Base-by-base conservation (phyloP, 306 rosid species). In the Casuarina glauca region DNA sequence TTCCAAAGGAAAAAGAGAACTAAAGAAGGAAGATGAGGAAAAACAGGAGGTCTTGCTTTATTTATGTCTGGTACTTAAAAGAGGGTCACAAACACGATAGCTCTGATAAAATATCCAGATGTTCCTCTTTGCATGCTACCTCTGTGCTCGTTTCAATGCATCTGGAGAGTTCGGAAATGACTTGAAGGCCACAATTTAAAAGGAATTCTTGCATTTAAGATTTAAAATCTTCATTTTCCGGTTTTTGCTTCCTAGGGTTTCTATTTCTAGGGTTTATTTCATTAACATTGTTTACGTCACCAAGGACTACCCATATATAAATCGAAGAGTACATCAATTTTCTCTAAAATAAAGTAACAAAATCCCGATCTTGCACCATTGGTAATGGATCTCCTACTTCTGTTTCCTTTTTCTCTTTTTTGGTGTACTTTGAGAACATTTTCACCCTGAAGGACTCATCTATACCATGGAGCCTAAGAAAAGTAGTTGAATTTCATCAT, bases 11-110 rank as follows among this genome's bases (percentile, higher is more conserved):
- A 48, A 77, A 62, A 78, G 64, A 83, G 74, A 79, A 61, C 69
- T 74, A 84, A 85, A 87, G 88, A 64, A 70, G 58, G 36, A 41
- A 58, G 81, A 72, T 49, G 79, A 82, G 83, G 80, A 81, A 9
- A 83, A 88, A 80, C 77, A 39, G 76, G 68, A 67, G 83, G 81
- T 69, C 70, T 82, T 87, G 82, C 91, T 85, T 79, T 80, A 57
- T 42, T 58, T 45, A 64, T 38, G 60, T 11, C 38, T 35, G 58
- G 39, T 42, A 1, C 7, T 46, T 48, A 51, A 42, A 74, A 36
- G 42, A 67, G 69, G 70, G 16, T 64, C 9, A 66, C 11, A 41
- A 41, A 66, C 15, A 20, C 2, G 70, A 39, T 64, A 64, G 70
- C 13, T 16, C 70, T 39, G 67, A 42, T 68, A 52, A 55, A 11